phyloP scores from a whole-genome alignment of 192 early-diverging fungal species.

The Allomyces macrogynus region DNA sequence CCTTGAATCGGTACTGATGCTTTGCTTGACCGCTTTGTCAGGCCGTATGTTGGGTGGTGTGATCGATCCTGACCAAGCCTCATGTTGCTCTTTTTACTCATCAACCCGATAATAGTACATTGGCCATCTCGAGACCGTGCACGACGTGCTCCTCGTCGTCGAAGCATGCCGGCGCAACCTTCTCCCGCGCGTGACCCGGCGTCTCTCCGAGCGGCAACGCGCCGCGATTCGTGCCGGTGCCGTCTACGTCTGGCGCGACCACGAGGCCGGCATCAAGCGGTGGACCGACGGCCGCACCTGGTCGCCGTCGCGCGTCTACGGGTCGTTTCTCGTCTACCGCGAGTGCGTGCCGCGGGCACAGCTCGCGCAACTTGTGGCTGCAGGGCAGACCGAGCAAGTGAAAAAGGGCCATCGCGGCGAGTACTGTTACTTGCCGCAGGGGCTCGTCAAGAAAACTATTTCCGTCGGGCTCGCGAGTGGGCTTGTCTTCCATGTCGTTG shows the following conservation, averaged over 20 bases:
- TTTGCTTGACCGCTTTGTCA: too few relatives aligned
- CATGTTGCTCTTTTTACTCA: too few relatives aligned
- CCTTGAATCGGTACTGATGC: too few relatives aligned
- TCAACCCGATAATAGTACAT: neutral
- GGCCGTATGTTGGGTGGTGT: too few relatives aligned
- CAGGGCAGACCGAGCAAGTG: neutral
- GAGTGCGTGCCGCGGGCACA: conserved; percentile 13
- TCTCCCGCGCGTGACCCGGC: conserved; percentile 42
- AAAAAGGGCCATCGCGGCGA: neutral
- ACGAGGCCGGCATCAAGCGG: conserved; percentile 71
- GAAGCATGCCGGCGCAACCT: conserved; percentile 52
- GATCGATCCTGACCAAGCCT: too few relatives aligned
- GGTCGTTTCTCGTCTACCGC: conserved; percentile 63
- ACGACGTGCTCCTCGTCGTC: conserved; percentile 56
- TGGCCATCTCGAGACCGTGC: conserved; percentile 49
- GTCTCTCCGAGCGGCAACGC: conserved; percentile 53
- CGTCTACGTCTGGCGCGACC: conserved; percentile 81
- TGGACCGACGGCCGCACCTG: conserved; percentile 72
- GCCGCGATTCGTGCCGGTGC: conserved; percentile 49
- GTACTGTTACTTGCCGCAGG: neutral
- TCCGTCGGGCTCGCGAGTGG: neutral
- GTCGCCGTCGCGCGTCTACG: conserved; percentile 64
- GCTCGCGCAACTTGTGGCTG: neutral
- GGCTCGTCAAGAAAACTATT: neutral
- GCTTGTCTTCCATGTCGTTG: neutral